Conservation (phyloP, 176 grass and related monocot species). For the Triticum dicoccoides region DNA sequence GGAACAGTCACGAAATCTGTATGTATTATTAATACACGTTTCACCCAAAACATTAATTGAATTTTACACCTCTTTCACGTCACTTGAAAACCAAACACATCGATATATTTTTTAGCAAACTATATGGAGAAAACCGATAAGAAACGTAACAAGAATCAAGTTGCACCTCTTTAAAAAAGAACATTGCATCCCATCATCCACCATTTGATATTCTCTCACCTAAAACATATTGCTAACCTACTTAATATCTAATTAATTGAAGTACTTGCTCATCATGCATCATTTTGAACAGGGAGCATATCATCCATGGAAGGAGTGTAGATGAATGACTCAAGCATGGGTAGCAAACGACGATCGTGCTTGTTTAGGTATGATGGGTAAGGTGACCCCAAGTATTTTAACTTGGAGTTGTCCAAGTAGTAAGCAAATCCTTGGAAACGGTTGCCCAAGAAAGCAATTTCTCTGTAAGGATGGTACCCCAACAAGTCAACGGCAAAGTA, state of each 20-base stretch:
- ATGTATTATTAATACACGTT: too few relatives aligned
- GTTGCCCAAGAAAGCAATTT: constrained; percentile 7
- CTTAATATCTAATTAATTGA: neutral
- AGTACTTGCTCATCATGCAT: neutral
- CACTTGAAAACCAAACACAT: too few relatives aligned
- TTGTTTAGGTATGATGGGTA: neutral
- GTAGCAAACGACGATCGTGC: neutral
- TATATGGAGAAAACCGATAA: too few relatives aligned
- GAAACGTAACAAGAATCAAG: too few relatives aligned
- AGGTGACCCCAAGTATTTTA: constrained; percentile 8
- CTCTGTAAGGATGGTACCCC: constrained; percentile 17
- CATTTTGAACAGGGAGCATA: neutral
- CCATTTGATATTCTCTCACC: neutral
- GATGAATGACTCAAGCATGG: neutral
- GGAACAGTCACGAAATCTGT: too few relatives aligned
- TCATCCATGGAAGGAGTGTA: constrained; percentile 16
- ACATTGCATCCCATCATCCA: neutral
- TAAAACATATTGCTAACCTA: neutral
- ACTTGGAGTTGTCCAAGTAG: neutral
- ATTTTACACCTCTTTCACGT: too few relatives aligned
- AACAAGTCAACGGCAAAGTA: neutral
- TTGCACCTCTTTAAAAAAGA: too few relatives aligned
- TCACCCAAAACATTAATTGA: too few relatives aligned
- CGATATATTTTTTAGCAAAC: too few relatives aligned
- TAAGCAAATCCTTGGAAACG: neutral